Evolutionary conservation across 768 basidiomycete species (phyloP).

Genomic region (Galerina marginata): DNA sequence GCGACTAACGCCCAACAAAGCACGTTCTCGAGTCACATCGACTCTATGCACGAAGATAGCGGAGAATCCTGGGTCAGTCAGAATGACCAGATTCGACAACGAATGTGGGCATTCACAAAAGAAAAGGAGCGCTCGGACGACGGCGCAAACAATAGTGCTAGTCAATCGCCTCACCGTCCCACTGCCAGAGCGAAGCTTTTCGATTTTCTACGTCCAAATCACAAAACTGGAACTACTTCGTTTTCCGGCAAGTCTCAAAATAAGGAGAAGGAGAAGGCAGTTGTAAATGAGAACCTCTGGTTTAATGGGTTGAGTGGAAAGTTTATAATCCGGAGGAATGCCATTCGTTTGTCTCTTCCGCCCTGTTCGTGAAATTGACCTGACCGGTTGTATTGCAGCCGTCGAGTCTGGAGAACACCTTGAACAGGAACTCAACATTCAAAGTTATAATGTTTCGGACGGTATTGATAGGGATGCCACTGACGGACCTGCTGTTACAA

Average conservation of each 20-base stretch:
- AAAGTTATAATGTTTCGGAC: slow-evolving; percentile 47
- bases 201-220: slow-evolving; percentile 29
- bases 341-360: slow-evolving; percentile 38
- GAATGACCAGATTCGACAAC: slow-evolving; percentile 45
- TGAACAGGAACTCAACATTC: slow-evolving; percentile 70
- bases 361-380: neutral
- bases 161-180: slow-evolving; percentile 22
- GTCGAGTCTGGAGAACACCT: slow-evolving; percentile 60
- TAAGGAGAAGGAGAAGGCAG: slow-evolving; percentile 16
- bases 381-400: slow-evolving; percentile 32
- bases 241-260: slow-evolving; percentile 20
- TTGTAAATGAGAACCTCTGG: slow-evolving; percentile 63
- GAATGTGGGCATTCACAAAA: slow-evolving; percentile 64
- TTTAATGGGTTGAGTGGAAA: slow-evolving; percentile 63
- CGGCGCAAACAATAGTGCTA: slow-evolving; percentile 7
- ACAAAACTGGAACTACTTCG: slow-evolving; percentile 5
- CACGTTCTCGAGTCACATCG: slow-evolving; percentile 48
- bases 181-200: slow-evolving; percentile 29
- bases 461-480: slow-evolving; percentile 34
- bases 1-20: slow-evolving; percentile 39
- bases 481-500: slow-evolving; percentile 66
- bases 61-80: slow-evolving; percentile 46
- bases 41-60: slow-evolving; percentile 44
- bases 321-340: slow-evolving; percentile 57
- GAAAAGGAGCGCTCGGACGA: slow-evolving; percentile 44